phyloP scores from a whole-genome alignment of 2,329 filamentous ascomycete species.

The Cercospora sojina region DNA sequence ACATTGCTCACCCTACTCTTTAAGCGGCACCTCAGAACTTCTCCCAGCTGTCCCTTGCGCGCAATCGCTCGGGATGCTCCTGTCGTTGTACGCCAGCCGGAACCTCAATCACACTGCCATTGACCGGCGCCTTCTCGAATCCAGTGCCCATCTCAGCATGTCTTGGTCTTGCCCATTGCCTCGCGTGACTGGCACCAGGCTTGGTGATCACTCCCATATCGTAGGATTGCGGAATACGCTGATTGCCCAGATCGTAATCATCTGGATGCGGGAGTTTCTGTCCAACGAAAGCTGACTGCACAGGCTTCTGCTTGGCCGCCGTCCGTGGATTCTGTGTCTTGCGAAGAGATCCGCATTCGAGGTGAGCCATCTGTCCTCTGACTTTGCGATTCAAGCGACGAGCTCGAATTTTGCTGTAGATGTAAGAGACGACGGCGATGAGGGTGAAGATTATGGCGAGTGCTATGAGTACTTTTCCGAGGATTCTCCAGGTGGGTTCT shows the following conservation, averaged over 20 bases:
- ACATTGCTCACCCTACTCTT: neutral
- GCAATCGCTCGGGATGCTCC: neutral
- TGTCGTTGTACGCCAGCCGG: neutral
- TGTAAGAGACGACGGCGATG: neutral
- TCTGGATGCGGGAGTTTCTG: neutral
- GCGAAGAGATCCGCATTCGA: slow-evolving; percentile 2
- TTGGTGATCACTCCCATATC: neutral
- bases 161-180: neutral
- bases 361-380: neutral
- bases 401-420: neutral
- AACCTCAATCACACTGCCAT: neutral
- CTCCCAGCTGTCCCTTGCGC: neutral
- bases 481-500: slow-evolving; percentile 3
- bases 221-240: neutral
- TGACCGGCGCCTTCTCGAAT: neutral
- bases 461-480: slow-evolving; percentile 3
- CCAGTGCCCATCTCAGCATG: neutral
- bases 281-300: neutral
- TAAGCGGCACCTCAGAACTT: neutral
- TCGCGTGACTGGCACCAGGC: neutral
- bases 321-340: neutral
- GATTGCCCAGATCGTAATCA: neutral
- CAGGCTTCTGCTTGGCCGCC: neutral
- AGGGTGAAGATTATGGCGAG: slow-evolving; percentile 1
- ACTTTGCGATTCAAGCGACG: neutral